These are phyloP conservation scores for Sodiomyces alkalinus DNA, from an alignment of 2,329 filamentous ascomycete genomes.

Conservation along the genomic window DNA sequence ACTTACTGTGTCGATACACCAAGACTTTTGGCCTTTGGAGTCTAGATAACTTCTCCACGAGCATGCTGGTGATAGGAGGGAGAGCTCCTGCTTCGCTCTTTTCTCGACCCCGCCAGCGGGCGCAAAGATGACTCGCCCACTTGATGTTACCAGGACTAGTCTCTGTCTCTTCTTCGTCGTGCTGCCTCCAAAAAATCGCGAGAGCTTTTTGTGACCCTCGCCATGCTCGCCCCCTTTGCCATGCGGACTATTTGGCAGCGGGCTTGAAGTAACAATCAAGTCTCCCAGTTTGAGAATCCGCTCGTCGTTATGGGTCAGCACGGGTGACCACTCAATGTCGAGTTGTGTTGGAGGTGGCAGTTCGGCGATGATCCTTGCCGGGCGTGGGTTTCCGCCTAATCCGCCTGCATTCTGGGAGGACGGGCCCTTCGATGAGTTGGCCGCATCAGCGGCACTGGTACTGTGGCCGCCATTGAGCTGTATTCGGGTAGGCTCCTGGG, in stretches of 20 bases:
- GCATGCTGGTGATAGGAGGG: conserved; percentile 61
- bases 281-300: conserved; percentile 91
- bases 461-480: conserved; percentile 44
- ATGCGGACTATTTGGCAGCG: conserved; percentile 59
- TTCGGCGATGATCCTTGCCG: conserved; percentile 80
- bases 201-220: conserved; percentile 73
- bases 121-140: conserved; percentile 76
- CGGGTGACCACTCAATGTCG: conserved; percentile 97
- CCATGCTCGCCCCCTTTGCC: conserved; percentile 49
- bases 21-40: conserved; percentile 73
- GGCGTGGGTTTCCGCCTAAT: conserved; percentile 41
- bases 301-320: conserved; percentile 80
- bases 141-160: conserved; percentile 88
- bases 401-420: conserved; percentile 22
- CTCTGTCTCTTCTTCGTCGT: conserved; percentile 86
- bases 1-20: conserved; percentile 88
- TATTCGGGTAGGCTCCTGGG: conserved; percentile 59
- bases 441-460: conserved; percentile 6
- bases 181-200: conserved; percentile 82
- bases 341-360: conserved; percentile 91
- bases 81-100: conserved; percentile 82
- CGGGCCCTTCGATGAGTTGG: not conserved
- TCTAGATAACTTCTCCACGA: conserved; percentile 70
- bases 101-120: conserved; percentile 92
- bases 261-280: conserved; percentile 66